phyloP scores from a whole-genome alignment of 257 asterid genomes.

The Galeopsis tetrahit region DNA sequence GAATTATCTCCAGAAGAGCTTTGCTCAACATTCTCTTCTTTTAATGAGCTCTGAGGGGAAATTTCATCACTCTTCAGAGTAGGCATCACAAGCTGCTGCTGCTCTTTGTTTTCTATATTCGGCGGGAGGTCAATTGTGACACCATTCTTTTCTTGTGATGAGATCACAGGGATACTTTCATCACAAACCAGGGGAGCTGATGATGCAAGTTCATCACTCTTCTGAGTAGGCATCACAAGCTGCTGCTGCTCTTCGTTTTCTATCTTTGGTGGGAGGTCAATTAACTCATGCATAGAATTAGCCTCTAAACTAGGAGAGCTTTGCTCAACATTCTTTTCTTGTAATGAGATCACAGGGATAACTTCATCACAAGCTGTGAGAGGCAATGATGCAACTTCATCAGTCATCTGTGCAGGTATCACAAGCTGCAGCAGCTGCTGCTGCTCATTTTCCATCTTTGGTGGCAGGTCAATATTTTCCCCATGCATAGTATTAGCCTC shows the following conservation, averaged over 20 bases:
- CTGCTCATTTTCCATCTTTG: conserved; percentile 37
- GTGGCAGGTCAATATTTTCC: conserved; percentile 34
- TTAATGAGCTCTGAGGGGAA: conserved; percentile 4
- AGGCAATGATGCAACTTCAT: conserved; percentile 25
- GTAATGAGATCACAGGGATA: conserved; percentile 36
- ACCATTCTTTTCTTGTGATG: no score
- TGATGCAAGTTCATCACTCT: conserved; percentile 20
- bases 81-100: no score
- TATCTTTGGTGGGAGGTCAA: conserved; percentile 33
- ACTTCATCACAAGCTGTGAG: conserved; percentile 10
- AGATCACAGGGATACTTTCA: no score
- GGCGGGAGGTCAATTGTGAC: no score
- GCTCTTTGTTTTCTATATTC: no score
- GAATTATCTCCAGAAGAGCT: conserved; percentile 36
- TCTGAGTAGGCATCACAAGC: background rate
- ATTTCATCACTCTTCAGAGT: background rate
- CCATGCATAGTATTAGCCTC: conserved; percentile 35
- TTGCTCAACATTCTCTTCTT: conserved; percentile 38
- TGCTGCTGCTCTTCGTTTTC: conserved; percentile 37
- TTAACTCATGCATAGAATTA: conserved; percentile 19
- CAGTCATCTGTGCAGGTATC: background rate
- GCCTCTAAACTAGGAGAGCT: conserved; percentile 40
- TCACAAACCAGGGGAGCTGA: conserved; percentile 1
- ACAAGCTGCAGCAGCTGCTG: conserved; percentile 14
- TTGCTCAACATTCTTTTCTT: conserved; percentile 39